Evolutionary conservation across 768 basidiomycete genomes (phyloP), one percentile per base, ranked within the genome.

Genomic region (Kwoniella botswanensis): DNA sequence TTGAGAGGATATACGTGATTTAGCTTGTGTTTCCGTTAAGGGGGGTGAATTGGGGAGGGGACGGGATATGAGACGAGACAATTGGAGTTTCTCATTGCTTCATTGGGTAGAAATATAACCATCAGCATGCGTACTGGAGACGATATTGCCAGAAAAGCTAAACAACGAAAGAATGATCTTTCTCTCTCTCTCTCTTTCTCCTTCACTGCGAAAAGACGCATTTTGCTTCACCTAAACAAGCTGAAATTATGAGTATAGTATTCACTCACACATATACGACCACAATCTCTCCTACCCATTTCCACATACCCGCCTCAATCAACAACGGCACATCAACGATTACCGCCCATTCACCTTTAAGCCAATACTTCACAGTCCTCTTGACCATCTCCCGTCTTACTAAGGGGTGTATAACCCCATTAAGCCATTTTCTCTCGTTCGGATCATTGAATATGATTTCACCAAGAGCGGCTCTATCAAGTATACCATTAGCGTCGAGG

Each of bases 291-390:
- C 90, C 94, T 56, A 94, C 91, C 87, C 88, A 91, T 78, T 87
- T 89, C 89, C 91, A 93, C 46, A 98, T 79, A 2, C 90, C 90
- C 0, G 92, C 90, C 82, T 99, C 97, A 67, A 99, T 90, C 67
- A 99, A 85, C 62, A 98, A 84, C 42, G 97, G 97, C 5, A 97
- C 92, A 82, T 98, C 97, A 74, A 98, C 84, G 2, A 98, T 86
- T 71, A 91, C 92, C 50, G 91, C 86, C 79, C 88, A 90, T 76
- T 93, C 86, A 7, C 97, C 96, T 52, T 84, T 84, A 57, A 93
- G 59, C 93, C 95, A 99, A 68, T 86, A 85, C 68, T 85, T 85
- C 61, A 93, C 57, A 3, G 95, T 87, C 63, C 86, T 85, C 87
- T 87, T 88, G 11, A 91, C 77, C 87, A 98, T 92, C n/a, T 88